Base-by-base conservation (phyloP, 2,329 filamentous ascomycete species). In the Aspergillus costaricaensis region DNA sequence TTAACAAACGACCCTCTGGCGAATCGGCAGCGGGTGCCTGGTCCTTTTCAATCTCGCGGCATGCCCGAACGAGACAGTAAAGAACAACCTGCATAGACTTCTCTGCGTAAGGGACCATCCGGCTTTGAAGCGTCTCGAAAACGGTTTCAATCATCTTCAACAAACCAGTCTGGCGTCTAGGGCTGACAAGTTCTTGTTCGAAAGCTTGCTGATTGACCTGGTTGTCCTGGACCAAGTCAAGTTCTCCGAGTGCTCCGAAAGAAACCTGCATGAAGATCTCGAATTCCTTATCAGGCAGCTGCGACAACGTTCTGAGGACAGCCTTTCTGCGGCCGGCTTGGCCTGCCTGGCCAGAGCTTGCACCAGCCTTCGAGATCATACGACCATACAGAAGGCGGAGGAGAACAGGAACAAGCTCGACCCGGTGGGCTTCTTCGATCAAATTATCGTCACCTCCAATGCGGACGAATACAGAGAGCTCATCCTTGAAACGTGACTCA, bases 81-180 rank as follows among this genome's bases (percentile, higher is more conserved):
- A 98, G 79, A 0, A 96, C 83, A 0, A 92, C 86, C 67, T 94
- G 88, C 63, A 94, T 81, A 4, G 98, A 82, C 12, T 83, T 84
- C 15, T 84, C 80, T 52, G 89, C 84, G 67, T 91, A 94, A 0
- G 87, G 84, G 2, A 82, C 76, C 57, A 96, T 86, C 57, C 88
- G 88, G 5, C 85, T 86, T 56, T 93, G 92, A 38, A 98, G 84
- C 56, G 95, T 92, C 59, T 90, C 89, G 61, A 98, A 87, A 73
- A 98, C 86, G 10, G 94, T 88, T 61, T 92, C 88, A 53, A 95
- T 83, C 91, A 98, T 95, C 72, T 96, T 96, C 55, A 96, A 80
- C 72, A 97, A 87, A 80, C 96, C 95, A 60, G 95, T 85, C 75
- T 97, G 94, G 75, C 93, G 95, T 69, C 93, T 86, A 10, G 85